phyloP scores from a whole-genome alignment of 1,284 basidiomycete species.

The Trichosporon sp. region DNA sequence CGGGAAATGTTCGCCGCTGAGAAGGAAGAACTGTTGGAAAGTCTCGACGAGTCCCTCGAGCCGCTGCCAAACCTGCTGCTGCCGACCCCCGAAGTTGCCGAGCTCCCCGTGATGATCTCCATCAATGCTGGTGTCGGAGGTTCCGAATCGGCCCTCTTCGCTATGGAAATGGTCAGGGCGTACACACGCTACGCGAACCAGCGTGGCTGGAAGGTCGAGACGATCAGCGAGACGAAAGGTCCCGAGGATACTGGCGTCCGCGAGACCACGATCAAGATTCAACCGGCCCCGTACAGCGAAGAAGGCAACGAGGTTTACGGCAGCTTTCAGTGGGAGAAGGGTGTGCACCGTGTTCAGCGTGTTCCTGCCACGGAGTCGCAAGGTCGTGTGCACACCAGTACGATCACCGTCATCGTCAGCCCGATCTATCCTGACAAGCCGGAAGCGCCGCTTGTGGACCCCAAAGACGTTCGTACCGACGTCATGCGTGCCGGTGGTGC shows the following conservation, averaged over 20 bases:
- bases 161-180: constrained; percentile 74
- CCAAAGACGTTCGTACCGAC: constrained; percentile 83
- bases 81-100: constrained; percentile 61
- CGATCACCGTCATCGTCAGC: constrained; percentile 76
- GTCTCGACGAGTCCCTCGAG: constrained; percentile 56
- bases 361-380: constrained; percentile 84
- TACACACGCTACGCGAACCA: constrained; percentile 67
- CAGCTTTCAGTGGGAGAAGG: constrained; percentile 78
- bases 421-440: constrained; percentile 55
- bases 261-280: constrained; percentile 65
- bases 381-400: constrained; percentile 88
- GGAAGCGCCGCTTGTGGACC: constrained; percentile 59
- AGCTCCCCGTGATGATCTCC: constrained; percentile 76
- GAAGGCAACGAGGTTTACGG: constrained; percentile 76
- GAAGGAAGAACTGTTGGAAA: constrained; percentile 55
- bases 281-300: constrained; percentile 54
- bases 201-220: constrained; percentile 47
- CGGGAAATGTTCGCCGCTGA: constrained; percentile 72
- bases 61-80: constrained; percentile 67
- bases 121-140: constrained; percentile 92
- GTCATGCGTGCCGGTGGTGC: constrained; percentile 94
- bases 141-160: constrained; percentile 79
- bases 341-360: constrained; percentile 92
- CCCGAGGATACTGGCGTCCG: constrained; percentile 64
- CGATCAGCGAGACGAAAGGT: constrained; percentile 47